phyloP scores from a whole-genome alignment of 1,284 basidiomycete species.

The Apiotrichum akiyoshidainum region DNA sequence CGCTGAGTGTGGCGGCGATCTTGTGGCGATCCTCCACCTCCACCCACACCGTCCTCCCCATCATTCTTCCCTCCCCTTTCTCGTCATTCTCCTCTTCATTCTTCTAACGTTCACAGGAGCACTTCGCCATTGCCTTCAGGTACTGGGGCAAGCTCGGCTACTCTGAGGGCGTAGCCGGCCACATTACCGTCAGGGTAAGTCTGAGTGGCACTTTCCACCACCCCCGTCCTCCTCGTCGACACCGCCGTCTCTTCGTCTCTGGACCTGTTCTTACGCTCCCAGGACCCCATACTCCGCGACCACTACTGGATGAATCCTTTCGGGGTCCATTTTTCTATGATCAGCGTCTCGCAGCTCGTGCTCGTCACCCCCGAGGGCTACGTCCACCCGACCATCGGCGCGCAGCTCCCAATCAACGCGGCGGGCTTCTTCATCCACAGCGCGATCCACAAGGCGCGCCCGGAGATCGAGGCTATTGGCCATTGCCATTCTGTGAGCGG shows the following conservation, averaged over 20 bases:
- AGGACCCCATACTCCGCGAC: constrained; percentile 39
- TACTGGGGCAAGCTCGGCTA: constrained; percentile 44
- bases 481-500: constrained; percentile 64
- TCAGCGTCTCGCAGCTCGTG: constrained; percentile 23
- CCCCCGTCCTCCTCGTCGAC: no score
- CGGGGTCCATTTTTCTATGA: constrained; percentile 31
- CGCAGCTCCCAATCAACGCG: constrained; percentile 46
- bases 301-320: constrained; percentile 48
- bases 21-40: no score
- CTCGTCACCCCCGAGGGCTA: constrained; percentile 45
- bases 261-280: not conserved
- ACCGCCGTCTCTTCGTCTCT: no score
- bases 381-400: constrained; percentile 37
- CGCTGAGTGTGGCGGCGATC: no score
- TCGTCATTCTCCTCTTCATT: not conserved
- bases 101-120: constrained; percentile 14
- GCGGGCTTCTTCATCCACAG: constrained; percentile 59
- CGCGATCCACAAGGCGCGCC: constrained; percentile 61
- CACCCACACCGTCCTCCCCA: not conserved
- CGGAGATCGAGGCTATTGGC: constrained; percentile 62
- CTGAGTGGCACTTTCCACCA: no score
- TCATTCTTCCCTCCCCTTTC: no score
- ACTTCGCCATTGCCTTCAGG: constrained; percentile 38
- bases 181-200: constrained; percentile 34
- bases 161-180: constrained; percentile 40